Evolutionary conservation across 163 green algal genomes (phyloP), one percentile per base, ranked within the genome.

Genomic region (Chlamydomonas reinhardtii): DNA sequence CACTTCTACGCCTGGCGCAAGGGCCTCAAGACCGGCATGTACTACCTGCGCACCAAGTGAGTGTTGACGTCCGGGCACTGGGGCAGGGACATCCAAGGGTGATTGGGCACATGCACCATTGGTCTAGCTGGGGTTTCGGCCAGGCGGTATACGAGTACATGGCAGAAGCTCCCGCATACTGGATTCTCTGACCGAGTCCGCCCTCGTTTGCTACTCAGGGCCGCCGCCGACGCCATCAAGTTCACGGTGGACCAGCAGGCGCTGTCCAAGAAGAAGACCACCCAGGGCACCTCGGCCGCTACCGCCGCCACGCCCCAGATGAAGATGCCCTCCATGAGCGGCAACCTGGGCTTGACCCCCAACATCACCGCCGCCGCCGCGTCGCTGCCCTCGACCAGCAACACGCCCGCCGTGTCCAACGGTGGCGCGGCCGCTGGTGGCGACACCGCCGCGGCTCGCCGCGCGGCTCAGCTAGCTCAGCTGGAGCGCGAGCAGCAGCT

Each of bases 221-320:
- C 98, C 25, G 98, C 98, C 31, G 98, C 97, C 4, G 98, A 99
- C 83, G 98, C 98, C 86, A 99, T 99, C 94, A 99, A 99, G 96
- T 99, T 99, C 92, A 99, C 98, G 2, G 98, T 99, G 15, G 92
- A 95, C 83, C 90, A 94, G 83, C 80, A 97, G 89, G 89, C 94
- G 3, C 92, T 98, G 27, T 54, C 52, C n/a, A 70, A 56, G 39
- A 82, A 73, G 16, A 85, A 91, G 29, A 82, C 84, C 37, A 87
- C 83, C 62, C 90, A 93, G 81, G 89, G 82, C 34, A 69, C 81
- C 61, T 69, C 83, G 32, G 48, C 16, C 27, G 59, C 43, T 73
- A 89, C 20, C 43, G 71, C 17, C 65, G 29, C 31, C 72, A 87
- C 70, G 24, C 52, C 24, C 74, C 78, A 64, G 34, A 69, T 83